phyloP scores from a whole-genome alignment of 345 rosid species.

The Rubroshorea leprosula region DNA sequence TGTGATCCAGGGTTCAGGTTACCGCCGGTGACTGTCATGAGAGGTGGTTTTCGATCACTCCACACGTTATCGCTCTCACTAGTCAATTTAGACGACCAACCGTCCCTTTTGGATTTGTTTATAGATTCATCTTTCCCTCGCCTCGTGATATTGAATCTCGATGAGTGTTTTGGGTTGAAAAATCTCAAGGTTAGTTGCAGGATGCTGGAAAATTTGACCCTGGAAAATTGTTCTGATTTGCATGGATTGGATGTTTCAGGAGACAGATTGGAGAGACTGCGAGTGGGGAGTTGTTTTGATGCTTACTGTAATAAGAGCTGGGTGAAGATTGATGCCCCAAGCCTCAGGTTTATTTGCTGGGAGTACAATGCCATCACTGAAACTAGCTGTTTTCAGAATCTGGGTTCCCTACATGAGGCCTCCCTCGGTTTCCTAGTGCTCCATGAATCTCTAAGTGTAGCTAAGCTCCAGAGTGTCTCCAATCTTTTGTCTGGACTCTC shows the following conservation, averaged over 20 bases:
- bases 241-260: conserved; percentile 47
- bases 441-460: conserved; percentile 26
- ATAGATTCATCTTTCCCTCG: conserved; percentile 60
- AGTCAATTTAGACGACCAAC: conserved; percentile 39
- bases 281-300: conserved; percentile 55
- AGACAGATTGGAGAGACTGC: conserved; percentile 35
- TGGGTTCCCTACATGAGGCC: conserved; percentile 39
- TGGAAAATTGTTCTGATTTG: conserved; percentile 51
- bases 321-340: conserved; percentile 50
- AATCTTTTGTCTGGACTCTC: conserved; percentile 48
- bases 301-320: conserved; percentile 32
- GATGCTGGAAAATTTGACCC: conserved; percentile 40
- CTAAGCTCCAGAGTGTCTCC: conserved; percentile 35
- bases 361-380: conserved; percentile 38
- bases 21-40: conserved; percentile 50
- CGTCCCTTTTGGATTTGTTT: conserved; percentile 54
- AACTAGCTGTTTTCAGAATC: conserved; percentile 35
- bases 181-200: conserved; percentile 52
- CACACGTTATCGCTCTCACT: conserved; percentile 48
- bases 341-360: conserved; percentile 44
- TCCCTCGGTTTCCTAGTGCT: conserved; percentile 37
- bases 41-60: conserved; percentile 51
- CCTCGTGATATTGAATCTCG: conserved; percentile 46
- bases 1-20: conserved; percentile 63
- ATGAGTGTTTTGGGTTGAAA: conserved; percentile 48